Percentiles rank a stretch among this genome's conserved stretches.
These are phyloP conservation scores for Fusarium protoensiforme DNA, from an alignment of 2,329 filamentous ascomycete genomes.

Conservation along the genomic window DNA sequence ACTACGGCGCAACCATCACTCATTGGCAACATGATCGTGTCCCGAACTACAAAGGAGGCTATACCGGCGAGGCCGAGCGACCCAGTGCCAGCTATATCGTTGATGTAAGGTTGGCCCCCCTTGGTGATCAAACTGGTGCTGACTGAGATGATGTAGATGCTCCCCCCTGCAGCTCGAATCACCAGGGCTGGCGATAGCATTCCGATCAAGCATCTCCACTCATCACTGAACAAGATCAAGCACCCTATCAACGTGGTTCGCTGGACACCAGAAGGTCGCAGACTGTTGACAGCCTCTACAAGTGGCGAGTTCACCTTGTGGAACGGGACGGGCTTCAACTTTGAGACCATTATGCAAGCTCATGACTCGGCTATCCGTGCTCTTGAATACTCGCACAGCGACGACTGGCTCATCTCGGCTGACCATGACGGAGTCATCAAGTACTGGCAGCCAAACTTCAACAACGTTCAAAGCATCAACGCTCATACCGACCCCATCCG, in stretches of 20 bases:
- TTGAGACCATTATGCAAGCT: slow-evolving; percentile 98
- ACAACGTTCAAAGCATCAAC: slow-evolving; percentile 95
- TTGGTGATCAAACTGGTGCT: slow-evolving; percentile 14
- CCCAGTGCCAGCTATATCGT: slow-evolving; percentile 91
- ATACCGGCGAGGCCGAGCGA: slow-evolving; percentile 80
- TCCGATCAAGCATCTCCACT: slow-evolving; percentile 94
- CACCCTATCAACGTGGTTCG: slow-evolving; percentile 96
- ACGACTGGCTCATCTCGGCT: slow-evolving; percentile 96
- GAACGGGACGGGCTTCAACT: slow-evolving; percentile 99
- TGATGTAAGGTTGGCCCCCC: slow-evolving; percentile 69
- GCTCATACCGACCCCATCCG: slow-evolving; percentile 91
- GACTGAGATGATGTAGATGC: slow-evolving; percentile 68
- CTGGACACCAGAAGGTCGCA: slow-evolving; percentile 96
- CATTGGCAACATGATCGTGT: slow-evolving; percentile 89
- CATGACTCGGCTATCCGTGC: slow-evolving; percentile 90
- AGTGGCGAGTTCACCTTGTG: slow-evolving; percentile 98
- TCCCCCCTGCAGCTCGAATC: slow-evolving; percentile 82
- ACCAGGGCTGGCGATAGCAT: slow-evolving; percentile 85
- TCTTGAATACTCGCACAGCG: slow-evolving; percentile 89
- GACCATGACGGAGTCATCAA: slow-evolving; percentile 96
- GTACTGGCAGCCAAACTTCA: slow-evolving; percentile 99
- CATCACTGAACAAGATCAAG: slow-evolving; percentile 98
- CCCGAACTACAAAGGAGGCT: slow-evolving; percentile 75
- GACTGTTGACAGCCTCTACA: slow-evolving; percentile 91
- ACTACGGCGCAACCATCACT: slow-evolving; percentile 89